Base-by-base conservation (phyloP, 208 protist species). In the Wallacemonas sp. region DNA sequence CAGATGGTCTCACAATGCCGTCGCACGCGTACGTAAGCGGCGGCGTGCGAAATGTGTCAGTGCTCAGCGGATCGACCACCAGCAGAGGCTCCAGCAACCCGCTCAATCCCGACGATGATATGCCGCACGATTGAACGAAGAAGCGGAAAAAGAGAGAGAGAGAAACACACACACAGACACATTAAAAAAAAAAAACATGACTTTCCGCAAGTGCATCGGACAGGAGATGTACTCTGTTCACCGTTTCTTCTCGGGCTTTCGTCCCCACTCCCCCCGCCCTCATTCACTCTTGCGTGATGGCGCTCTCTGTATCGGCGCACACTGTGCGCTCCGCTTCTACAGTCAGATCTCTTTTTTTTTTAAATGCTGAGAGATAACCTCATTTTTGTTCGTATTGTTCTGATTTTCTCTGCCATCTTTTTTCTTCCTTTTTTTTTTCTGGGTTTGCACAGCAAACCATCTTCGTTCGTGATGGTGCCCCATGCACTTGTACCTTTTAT, bases 61-160 rank as follows among this genome's bases (percentile, higher is more conserved):
- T 26, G 0, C 21, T 58, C 30, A 39, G 30, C n/a, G 28, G 8
- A 11, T 58, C 51, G n/a, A 33, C 51, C 8, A 21, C 28, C 2
- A 38, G 45, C 59, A 38, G 41, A n/a, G 39, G 19, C 19, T 53
- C 63, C 36, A 28, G 30, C 41, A 62, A 53, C 39, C 42, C 62
- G 12, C 33, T 67, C 11, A 47, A 30, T 33, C 28, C 44, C 15
- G 45, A 58, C 21, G 46, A 67, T 21, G 62, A 58, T 15, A n/a
- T n/a, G n/a, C n/a, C n/a, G n/a, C n/a, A 33, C 47, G 26, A 14
- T 9, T 55, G 26, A 55, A 55, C 8, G 19, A 8, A 12, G 17
- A 24, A 51, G 0, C 15, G 17, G 45, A 12, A 8, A 51, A 22
- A 51, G 19, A 51, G 45, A 51, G 0, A 51, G 0, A 55, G 47